Evolutionary conservation across 345 rosid genomes (phyloP).

Genomic region (Aethionema arabicum): DNA sequence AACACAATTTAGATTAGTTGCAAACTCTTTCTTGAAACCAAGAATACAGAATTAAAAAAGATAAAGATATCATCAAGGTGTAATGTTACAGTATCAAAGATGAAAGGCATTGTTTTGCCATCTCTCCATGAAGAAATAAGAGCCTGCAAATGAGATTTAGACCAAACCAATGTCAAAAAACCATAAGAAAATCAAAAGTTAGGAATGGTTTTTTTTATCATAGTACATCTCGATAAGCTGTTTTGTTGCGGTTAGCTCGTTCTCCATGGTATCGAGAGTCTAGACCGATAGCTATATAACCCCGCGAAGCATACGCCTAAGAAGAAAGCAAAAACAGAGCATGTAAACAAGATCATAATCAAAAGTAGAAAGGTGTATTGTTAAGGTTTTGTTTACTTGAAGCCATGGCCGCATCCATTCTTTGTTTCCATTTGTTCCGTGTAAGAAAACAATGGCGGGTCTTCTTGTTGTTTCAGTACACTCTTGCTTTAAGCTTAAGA

Average conservation of each 20-base stretch:
- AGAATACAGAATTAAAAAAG: not conserved
- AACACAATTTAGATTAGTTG: too few relatives aligned
- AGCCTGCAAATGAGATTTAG: slow-evolving; percentile 52
- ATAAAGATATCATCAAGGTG: not conserved
- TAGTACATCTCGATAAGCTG: slow-evolving; percentile 67
- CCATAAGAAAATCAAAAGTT: not conserved
- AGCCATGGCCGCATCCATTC: slow-evolving; percentile 92
- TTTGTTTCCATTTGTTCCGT: slow-evolving; percentile 70
- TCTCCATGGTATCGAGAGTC: slow-evolving; percentile 98
- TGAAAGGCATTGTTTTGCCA: slow-evolving; percentile 88
- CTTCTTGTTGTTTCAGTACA: slow-evolving; percentile 39
- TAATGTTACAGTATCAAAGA: slow-evolving; percentile 67
- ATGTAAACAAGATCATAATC: not conserved
- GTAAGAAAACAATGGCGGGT: slow-evolving; percentile 85
- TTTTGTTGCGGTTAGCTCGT: slow-evolving; percentile 56
- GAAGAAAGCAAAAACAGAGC: slow-evolving; percentile 7
- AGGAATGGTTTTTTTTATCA: not conserved
- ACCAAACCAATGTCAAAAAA: slow-evolving; percentile 16
- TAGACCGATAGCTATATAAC: slow-evolving; percentile 69
- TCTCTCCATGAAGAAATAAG: slow-evolving; percentile 81
- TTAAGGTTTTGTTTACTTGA: slow-evolving; percentile 45
- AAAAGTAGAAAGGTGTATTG: not conserved
- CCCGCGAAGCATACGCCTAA: slow-evolving; percentile 89
- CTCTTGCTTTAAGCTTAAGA: slow-evolving; percentile 56
- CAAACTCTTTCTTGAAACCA: not conserved